A percentile compares a stretch with the other conserved stretches of the same genome.
These are phyloP conservation scores for Dysphania ambrosioides DNA, from an alignment of 148 eudicot species.

Conservation along the genomic window DNA sequence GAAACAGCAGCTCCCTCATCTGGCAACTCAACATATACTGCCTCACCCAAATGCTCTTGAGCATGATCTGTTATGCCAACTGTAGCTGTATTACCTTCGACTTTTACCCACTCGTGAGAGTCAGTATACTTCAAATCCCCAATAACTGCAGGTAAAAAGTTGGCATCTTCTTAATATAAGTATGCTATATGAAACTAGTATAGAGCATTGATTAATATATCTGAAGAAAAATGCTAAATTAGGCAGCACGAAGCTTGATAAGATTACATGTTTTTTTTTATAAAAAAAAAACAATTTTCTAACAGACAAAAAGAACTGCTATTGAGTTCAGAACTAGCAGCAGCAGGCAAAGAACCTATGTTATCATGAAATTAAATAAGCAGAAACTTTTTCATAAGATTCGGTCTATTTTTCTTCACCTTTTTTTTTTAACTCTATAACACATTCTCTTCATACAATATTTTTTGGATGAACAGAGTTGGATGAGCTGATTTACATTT, in stretches of 20 bases:
- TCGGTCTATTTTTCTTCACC: no score
- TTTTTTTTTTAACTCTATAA: no score
- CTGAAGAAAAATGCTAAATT: no score
- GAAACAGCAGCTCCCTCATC: slow-evolving; percentile 65
- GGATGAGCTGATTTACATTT: neutral
- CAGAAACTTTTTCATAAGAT: no score
- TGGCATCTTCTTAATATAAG: neutral
- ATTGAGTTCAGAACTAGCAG: no score
- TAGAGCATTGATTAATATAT: neutral
- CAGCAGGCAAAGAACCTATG: no score
- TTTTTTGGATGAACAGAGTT: neutral
- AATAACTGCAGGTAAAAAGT: slow-evolving; percentile 45
- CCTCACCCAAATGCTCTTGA: slow-evolving; percentile 87
- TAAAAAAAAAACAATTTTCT: neutral
- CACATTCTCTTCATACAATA: neutral
- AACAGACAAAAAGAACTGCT: no score
- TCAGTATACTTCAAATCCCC: slow-evolving; percentile 74
- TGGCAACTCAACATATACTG: slow-evolving; percentile 82
- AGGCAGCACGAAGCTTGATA: no score
- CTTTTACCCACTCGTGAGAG: slow-evolving; percentile 94
- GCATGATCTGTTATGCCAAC: slow-evolving; percentile 96
- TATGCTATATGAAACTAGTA: neutral
- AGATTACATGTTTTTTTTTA: neutral
- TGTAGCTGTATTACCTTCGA: slow-evolving; percentile 62
- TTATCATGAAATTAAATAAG: no score